Base-by-base conservation (phyloP, 2,329 filamentous ascomycete genomes). In the Teratosphaeria zuluensis region DNA sequence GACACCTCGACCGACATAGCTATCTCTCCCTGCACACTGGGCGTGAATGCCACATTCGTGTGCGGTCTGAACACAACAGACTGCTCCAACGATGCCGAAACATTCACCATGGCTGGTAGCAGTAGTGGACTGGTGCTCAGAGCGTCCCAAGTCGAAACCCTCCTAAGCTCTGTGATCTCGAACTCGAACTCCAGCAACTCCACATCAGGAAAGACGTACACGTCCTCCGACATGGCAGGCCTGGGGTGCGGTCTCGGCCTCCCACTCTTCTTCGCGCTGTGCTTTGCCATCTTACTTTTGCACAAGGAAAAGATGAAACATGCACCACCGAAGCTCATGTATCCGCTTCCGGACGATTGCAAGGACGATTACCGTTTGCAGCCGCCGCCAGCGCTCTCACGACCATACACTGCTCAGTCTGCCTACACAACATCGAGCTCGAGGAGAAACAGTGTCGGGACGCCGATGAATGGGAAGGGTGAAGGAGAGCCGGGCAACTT, bases 261-360 rank as follows among this genome's bases (percentile, higher is more conserved):
- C 2, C 70, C 69, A 4, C 56, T 71, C 5, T 59, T 68, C 11
- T 62, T 70, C 52, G 64, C 64, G 16, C 58, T 69, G 16, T 57
- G 61, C 48, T 58, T 65, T 48, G 61, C 63, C 8, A 28, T 68
- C 51, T 59, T 65, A 53, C 46, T 67, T 12, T 61, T 66, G 16
- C 55, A 59, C 31, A 61, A 62, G 12, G 63, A 68, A 56, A 65
- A 61, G 58, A 56, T 59, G 51, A 59, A 60, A 31, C 58, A 58
- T 57, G 61, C 56, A 32, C 53, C 56, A 30, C 69, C 66, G 14
- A 69, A 65, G 51, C 62, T 69, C 14, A 70, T 71, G 65, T 72
- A 71, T 59, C 65, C 65, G 33, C 61, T 70, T 1, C 70, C 70
- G 12, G 69, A 70, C 59, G 61, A 68, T 24, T 53, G 55, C 56